phyloP scores from a whole-genome alignment of 2,329 filamentous ascomycete genomes.

The Coniochaeta sp. region DNA sequence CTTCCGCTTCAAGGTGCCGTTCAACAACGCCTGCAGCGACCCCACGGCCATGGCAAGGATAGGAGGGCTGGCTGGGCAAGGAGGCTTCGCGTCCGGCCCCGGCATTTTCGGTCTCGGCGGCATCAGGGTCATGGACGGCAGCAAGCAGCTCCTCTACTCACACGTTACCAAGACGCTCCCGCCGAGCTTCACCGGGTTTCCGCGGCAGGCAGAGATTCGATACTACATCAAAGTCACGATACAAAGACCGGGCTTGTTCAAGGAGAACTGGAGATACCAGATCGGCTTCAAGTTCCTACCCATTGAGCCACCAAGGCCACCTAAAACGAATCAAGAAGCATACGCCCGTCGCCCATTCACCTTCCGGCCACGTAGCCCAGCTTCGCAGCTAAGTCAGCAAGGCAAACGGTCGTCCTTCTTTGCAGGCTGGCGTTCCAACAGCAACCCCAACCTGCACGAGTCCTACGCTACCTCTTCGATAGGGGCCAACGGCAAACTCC shows the following conservation, averaged over 20 bases:
- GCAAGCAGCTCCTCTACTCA: constrained; percentile 50
- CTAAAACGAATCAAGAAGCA: constrained; percentile 63
- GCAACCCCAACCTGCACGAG: neutral
- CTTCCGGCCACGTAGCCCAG: constrained; percentile 37
- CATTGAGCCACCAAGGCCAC: constrained; percentile 76
- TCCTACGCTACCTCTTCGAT: neutral
- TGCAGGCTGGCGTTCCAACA: constrained; percentile 7
- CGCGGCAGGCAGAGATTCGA: constrained; percentile 78
- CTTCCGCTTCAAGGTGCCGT: constrained; percentile 69
- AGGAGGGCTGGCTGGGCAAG: constrained; percentile 44
- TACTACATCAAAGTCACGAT: constrained; percentile 97
- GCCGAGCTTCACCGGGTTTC: constrained; percentile 81
- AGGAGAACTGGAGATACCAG: constrained; percentile 73
- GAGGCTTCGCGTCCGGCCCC: constrained; percentile 37
- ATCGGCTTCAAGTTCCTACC: constrained; percentile 79
- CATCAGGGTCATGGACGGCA: constrained; percentile 55
- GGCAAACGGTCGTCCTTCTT: constrained; percentile 37
- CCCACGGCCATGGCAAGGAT: constrained; percentile 44
- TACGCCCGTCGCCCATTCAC: constrained; percentile 69
- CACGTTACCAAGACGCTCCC: constrained; percentile 85
- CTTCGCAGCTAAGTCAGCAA: constrained; percentile 10
- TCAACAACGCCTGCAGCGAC: constrained; percentile 66
- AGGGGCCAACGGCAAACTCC: constrained; percentile 5
- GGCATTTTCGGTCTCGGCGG: constrained; percentile 41
- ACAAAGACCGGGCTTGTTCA: constrained; percentile 78